phyloP scores from a whole-genome alignment of 2,329 filamentous ascomycete species.

The Diaporthe velutina region DNA sequence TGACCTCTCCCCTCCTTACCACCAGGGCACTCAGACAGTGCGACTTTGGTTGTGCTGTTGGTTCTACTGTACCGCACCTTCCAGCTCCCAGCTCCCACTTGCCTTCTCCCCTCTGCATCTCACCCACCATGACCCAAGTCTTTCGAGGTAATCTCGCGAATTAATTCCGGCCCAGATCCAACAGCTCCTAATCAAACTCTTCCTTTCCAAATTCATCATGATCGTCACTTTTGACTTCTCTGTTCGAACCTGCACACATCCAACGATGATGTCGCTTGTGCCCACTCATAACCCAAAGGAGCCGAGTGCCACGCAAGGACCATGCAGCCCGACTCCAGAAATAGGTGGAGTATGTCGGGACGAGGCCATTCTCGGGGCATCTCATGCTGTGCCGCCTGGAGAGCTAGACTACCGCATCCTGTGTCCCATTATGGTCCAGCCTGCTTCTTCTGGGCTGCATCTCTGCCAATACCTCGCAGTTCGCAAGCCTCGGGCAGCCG shows the following conservation, averaged over 20 bases:
- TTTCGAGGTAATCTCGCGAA: constrained; percentile 25
- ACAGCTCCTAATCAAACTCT: constrained; percentile 20
- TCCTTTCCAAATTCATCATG: constrained; percentile 6
- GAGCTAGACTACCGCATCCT: not conserved
- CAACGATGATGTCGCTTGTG: constrained; percentile 4
- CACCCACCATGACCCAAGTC: constrained; percentile 5
- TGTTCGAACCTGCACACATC: not conserved
- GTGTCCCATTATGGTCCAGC: not conserved
- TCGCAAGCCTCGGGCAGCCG: not conserved
- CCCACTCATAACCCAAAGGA: constrained; percentile 6
- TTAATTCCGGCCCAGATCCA: constrained; percentile 23
- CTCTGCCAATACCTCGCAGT: not conserved
- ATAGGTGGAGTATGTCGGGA: constrained; percentile 17
- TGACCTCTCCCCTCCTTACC: too few species aligned
- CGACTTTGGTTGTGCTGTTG: not conserved
- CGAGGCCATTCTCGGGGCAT: not conserved
- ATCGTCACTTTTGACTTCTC: constrained; percentile 29
- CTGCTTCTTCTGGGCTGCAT: not conserved
- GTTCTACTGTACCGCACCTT: not conserved
- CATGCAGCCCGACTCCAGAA: constrained; percentile 9
- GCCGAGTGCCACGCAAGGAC: not conserved
- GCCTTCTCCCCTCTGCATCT: not conserved
- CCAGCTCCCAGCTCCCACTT: not conserved
- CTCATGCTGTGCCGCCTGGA: not conserved
- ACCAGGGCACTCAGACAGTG: not conserved